phyloP scores from a whole-genome alignment of 331 rosid genomes.

The Spiraea crenata region DNA sequence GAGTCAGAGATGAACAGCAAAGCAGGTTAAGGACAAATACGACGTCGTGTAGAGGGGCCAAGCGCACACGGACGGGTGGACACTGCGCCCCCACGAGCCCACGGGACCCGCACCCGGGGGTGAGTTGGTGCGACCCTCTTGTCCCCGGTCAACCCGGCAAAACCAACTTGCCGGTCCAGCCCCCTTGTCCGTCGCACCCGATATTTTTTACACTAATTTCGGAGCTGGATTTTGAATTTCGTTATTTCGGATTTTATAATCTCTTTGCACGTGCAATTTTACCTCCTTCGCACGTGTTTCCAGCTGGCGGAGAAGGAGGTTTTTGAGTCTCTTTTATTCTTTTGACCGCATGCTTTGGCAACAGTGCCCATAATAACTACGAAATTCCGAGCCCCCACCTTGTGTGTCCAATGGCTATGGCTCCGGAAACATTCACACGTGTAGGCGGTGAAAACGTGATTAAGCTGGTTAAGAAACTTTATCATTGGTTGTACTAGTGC shows the following conservation, averaged over 20 bases:
- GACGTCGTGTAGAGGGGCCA: conserved; percentile 23
- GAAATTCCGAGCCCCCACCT: neutral
- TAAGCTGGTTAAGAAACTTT: neutral
- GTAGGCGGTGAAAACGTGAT: neutral
- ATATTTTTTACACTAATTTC: neutral
- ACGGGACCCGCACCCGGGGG: neutral
- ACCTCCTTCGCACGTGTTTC: conserved; percentile 53
- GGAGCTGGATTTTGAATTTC: neutral
- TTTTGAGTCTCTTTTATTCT: neutral
- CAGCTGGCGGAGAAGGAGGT: conserved; percentile 33
- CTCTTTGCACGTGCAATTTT: conserved; percentile 36
- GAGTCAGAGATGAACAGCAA: conserved; percentile 7
- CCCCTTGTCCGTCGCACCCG: no score
- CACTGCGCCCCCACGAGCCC: conserved; percentile 29
- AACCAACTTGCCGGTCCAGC: conserved; percentile 22
- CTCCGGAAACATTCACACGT: neutral
- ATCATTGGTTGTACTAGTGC: no score
- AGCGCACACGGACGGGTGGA: conserved; percentile 28
- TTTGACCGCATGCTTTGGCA: conserved; percentile 26
- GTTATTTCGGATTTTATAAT: neutral
- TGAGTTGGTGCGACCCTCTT: conserved; percentile 35
- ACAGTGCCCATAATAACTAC: conserved; percentile 1
- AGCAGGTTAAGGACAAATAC: neutral
- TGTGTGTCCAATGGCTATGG: neutral
- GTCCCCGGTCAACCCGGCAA: conserved; percentile 91